Evolutionary conservation across 441 rosid species (phyloP), one percentile per base, ranked within the genome.

Genomic region (Pelargonium myrrhifolium): DNA sequence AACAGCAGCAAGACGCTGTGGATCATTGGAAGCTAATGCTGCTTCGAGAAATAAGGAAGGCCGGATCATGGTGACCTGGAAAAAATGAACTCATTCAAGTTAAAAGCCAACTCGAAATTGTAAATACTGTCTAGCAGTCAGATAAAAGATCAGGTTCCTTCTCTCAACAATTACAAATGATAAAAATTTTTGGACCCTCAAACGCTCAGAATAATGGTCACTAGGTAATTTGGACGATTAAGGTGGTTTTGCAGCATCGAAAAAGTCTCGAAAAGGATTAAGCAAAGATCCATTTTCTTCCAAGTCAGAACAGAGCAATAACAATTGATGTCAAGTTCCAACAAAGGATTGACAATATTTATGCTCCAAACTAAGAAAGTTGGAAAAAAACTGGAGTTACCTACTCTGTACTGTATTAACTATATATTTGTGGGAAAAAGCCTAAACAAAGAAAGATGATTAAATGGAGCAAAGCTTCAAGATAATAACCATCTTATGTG

Each of bases 21-120:
- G 64, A 69, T 92, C 86, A 49, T 81, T 83, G 14, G 93, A 78
- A 42, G 95, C 83, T 62, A 79, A 81, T 31, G 98, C 93, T 39
- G 92, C 90, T 79, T 90, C 96, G 26, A 92, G 87, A 72, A 88
- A 87, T 82, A 87, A 67, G 1, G 93, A 82, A 0, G 97, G 89
- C 28, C 80, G 82, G 74, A 88, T 80, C 0, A 82, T 84, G 17
- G 74, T 82, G 73, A 94, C 97, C 96, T 92, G 24, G 90, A n/a
- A 68, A 78, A 75, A 64, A 63, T 69, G 24, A 61, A 66, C 35
- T 28, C 12, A 53, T 28, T 58, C 42, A 26, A 12, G 71, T 79
- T 47, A 4, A 40, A 55, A 10, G 42, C 43, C 1, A 68, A 71
- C 63, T 55, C 17, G 35, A 64, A 67, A 53, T 12, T 11, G 18